Percentiles rank a stretch among this genome's conserved stretches.
phyloP scores from a whole-genome alignment of 176 grass and related monocot species.

The bread wheat (Triticum aestivum) region IWGSC_CS_RefSeq_v2.1 NC_057801.1:835492008-835492507 shows the following conservation, averaged over 20 bases:
- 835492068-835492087: not conserved
- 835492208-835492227: not conserved
- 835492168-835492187: too few species aligned
- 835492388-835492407: not conserved
- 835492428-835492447: not conserved
- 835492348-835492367: not conserved
- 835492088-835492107: not conserved
- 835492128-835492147: too few species aligned
- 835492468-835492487: not conserved
- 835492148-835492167: too few species aligned
- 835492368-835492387: not conserved
- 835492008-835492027: not conserved
- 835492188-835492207: not conserved
- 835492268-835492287: not conserved
- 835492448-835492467: not conserved
- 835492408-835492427: not conserved
- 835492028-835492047: not conserved
- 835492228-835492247: not conserved
- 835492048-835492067: not conserved
- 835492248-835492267: not conserved
- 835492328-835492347: too few species aligned
- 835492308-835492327: not conserved
- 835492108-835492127: not conserved
- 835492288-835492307: not conserved
- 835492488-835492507: not conserved